Base-by-base conservation (phyloP, 169 alveolate genomes). In the Plasmodium falciparum region DNA sequence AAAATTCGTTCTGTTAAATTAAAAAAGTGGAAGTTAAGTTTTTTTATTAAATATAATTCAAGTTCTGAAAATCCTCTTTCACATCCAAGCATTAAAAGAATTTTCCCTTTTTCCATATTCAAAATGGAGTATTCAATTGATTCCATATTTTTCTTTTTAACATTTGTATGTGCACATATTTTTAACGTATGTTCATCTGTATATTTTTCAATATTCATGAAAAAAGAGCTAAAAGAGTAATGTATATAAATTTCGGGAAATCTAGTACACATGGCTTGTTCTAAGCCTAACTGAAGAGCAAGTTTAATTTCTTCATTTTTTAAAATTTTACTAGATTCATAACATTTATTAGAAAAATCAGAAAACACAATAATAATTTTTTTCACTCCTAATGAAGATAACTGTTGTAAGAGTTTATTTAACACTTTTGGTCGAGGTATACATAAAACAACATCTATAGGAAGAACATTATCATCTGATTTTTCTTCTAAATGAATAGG, bases 191-290 rank as follows among this genome's bases (percentile, higher is more conserved):
- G 59, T 29, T 71, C 71, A 47, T 83, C 86, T 22, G 54, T 45
- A 70, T 83, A 83, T 24, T 72, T 69, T 47, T 83, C 61, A 29
- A 83, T 70, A 22, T 83, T 83, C 91, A 83, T 83, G 11, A 70
- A 70, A 83, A 83, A 83, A 6, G 91, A 83, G 61, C 74, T 63
- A 70, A 83, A 83, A 1, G 91, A 69, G 59, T 83, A 83, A 62
- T 83, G 91, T 45, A 83, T 59, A 70, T 69, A 83, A 52, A 69
- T 22, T 56, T 83, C 20, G 0, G 91, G 91, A 58, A 83, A 83
- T 24, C 33, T 50, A 15, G 91, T 83, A 24, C 91, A 83, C 91
- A 83, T 83, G 17, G 91, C 91, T 83, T 83, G 91, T 69, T 83
- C 91, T 52, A 83, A 70, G 17, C 91, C 91, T 22, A 83, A 52